Conservation (phyloP, 2,329 filamentous ascomycete species). For the Monilinia laxa region DNA sequence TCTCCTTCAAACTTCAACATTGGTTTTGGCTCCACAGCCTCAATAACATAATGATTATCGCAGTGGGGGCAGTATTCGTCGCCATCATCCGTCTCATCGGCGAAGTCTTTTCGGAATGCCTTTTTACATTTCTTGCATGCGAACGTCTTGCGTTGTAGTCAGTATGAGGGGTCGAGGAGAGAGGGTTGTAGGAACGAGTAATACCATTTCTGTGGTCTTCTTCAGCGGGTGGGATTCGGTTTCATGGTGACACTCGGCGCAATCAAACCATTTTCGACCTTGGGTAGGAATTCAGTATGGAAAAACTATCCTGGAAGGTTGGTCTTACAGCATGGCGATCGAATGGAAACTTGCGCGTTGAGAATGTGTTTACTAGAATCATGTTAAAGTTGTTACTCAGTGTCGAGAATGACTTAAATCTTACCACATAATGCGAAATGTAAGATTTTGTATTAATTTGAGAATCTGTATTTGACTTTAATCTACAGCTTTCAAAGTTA, state of each 20-base stretch:
- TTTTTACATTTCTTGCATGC: constrained; percentile 99
- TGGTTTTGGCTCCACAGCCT: constrained; percentile 80
- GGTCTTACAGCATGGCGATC: constrained; percentile 85
- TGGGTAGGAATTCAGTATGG: constrained; percentile 21
- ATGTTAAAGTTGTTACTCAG: constrained; percentile 24
- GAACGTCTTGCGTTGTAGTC: constrained; percentile 54
- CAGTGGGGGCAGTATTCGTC: constrained; percentile 99
- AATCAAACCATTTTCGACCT: constrained; percentile 99
- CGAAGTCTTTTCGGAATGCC: constrained; percentile 86
- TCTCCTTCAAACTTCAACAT: constrained; percentile 86
- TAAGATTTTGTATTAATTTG: neutral
- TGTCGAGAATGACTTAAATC: neutral
- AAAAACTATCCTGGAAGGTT: neutral
- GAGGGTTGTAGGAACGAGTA: constrained; percentile 15
- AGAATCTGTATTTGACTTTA: neutral
- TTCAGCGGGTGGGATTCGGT: constrained; percentile 72
- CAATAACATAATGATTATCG: constrained; percentile 96
- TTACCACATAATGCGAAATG: constrained; percentile 38
- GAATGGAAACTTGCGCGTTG: constrained; percentile 95
- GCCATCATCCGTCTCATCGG: constrained; percentile 86
- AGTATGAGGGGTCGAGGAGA: constrained; percentile 19
- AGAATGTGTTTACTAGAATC: constrained; percentile 84
- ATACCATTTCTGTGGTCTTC: constrained; percentile 78
- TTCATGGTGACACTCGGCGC: constrained; percentile 89
- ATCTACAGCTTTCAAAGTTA: neutral